A percentile compares a stretch with the other conserved stretches of the same genome.
Evolutionary conservation across 169 alveolate species (phyloP).

Genomic region (Eimeria sp.): DNA sequence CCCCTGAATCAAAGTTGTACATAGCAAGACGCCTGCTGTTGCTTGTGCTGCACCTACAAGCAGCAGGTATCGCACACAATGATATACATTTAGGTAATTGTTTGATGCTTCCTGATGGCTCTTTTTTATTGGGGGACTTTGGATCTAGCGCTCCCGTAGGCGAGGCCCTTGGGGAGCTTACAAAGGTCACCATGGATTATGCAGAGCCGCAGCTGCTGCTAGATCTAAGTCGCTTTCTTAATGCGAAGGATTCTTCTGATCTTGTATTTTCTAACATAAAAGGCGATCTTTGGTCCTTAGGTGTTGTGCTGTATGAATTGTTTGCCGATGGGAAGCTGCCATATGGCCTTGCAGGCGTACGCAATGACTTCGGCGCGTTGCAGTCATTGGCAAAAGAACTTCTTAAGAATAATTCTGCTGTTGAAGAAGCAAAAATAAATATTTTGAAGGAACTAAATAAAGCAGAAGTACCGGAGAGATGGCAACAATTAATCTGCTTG

Average conservation of each 20-base stretch:
- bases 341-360: not conserved
- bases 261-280: not conserved
- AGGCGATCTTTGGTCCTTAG: constrained; percentile 67
- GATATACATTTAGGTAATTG: not conserved
- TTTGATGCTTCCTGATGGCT: not conserved
- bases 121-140: constrained; percentile 17
- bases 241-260: not conserved
- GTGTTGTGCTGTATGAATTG: constrained; percentile 40
- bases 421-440: not conserved
- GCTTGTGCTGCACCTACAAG: constrained; percentile 47
- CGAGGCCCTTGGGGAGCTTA: not conserved
- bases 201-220: constrained; percentile 33
- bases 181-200: not conserved
- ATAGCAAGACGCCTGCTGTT: constrained; percentile 27
- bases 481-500: not conserved
- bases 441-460: not conserved
- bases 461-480: not conserved
- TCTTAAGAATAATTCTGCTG: not conserved
- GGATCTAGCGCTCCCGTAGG: not conserved
- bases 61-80: constrained; percentile 11
- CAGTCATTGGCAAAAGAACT: not conserved
- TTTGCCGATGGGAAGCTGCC: constrained; percentile 66
- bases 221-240: not conserved
- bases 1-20: not conserved
- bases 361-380: not conserved